phyloP scores from a whole-genome alignment of 495 filamentous ascomycete genomes.

The Staphylotrichum longicolle region DNA sequence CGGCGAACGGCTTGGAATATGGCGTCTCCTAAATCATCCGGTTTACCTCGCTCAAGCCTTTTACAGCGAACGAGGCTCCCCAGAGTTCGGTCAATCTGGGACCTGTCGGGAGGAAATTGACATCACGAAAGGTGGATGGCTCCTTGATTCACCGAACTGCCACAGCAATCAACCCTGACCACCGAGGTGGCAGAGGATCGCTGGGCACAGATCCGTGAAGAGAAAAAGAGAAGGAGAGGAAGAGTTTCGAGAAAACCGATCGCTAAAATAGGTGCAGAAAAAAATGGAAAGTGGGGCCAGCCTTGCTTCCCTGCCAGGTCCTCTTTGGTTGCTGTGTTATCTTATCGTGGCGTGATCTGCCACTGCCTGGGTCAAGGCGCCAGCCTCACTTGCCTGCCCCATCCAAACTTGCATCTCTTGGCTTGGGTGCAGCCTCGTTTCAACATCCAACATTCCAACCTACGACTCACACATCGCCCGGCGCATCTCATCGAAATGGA shows the following conservation, averaged over 20 bases:
- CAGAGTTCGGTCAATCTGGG: slow-evolving; percentile 65
- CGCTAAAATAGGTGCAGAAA: slow-evolving; percentile 31
- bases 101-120: slow-evolving; percentile 93
- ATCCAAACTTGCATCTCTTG: neutral
- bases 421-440: slow-evolving; percentile 12
- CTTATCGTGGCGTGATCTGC: slow-evolving; percentile 25
- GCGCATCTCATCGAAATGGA: slow-evolving; percentile 58
- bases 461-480: neutral
- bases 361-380: neutral
- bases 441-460: neutral
- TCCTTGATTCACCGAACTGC: slow-evolving; percentile 85
- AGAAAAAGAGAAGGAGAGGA: slow-evolving; percentile 43
- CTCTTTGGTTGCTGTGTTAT: slow-evolving; percentile 21
- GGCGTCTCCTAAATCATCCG: slow-evolving; percentile 59
- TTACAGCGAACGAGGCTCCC: slow-evolving; percentile 65
- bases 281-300: slow-evolving; percentile 29
- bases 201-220: slow-evolving; percentile 79
- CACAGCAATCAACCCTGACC: slow-evolving; percentile 71
- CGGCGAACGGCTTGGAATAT: slow-evolving; percentile 85
- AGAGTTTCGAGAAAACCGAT: slow-evolving; percentile 1
- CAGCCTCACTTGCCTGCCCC: neutral
- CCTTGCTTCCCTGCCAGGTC: neutral
- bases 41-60: slow-evolving; percentile 51
- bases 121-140: slow-evolving; percentile 68
- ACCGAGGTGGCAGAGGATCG: slow-evolving; percentile 59